Conservation (phyloP, 495 filamentous ascomycete genomes). For the Penicillium paxilli region DNA sequence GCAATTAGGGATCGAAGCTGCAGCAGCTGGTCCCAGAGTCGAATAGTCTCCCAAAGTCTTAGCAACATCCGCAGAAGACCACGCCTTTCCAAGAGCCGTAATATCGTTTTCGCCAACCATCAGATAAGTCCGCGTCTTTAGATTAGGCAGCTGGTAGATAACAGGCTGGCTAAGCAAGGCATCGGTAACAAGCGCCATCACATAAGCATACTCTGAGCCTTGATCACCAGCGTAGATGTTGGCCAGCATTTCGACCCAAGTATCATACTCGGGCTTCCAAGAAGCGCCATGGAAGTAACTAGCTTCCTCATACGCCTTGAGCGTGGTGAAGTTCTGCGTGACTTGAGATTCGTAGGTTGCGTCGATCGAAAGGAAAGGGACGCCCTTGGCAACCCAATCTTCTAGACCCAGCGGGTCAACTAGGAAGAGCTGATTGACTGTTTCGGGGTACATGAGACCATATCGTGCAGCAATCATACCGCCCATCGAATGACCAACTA, state of each 20-base stretch:
- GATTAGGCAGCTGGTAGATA: neutral
- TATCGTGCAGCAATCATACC: conserved; percentile 19
- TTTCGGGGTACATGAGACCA: conserved; percentile 15
- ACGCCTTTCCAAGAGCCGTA: conserved; percentile 9
- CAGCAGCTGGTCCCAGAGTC: conserved; percentile 13
- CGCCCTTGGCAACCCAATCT: conserved; percentile 16
- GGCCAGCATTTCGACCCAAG: conserved; percentile 14
- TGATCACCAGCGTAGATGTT: conserved; percentile 13
- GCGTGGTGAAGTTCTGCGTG: conserved; percentile 9
- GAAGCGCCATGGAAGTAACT: conserved; percentile 12
- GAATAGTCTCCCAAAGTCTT: conserved; percentile 8
- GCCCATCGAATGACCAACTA: conserved; percentile 20
- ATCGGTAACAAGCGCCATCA: conserved; percentile 15
- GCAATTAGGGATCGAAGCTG: conserved; percentile 13
- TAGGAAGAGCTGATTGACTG: conserved; percentile 14
- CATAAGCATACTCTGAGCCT: conserved; percentile 12
- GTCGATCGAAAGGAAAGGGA: conserved; percentile 9
- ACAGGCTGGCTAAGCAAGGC: neutral
- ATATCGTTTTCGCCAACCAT: conserved; percentile 9
- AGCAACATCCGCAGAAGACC: conserved; percentile 8
- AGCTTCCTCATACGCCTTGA: conserved; percentile 10
- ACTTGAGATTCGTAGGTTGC: conserved; percentile 7
- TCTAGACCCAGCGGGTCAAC: conserved; percentile 16
- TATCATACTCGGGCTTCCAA: conserved; percentile 16
- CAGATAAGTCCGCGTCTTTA: conserved; percentile 6